Conservation (phyloP, 140 eudicot genomes). For the Stevia rebaudiana region DNA sequence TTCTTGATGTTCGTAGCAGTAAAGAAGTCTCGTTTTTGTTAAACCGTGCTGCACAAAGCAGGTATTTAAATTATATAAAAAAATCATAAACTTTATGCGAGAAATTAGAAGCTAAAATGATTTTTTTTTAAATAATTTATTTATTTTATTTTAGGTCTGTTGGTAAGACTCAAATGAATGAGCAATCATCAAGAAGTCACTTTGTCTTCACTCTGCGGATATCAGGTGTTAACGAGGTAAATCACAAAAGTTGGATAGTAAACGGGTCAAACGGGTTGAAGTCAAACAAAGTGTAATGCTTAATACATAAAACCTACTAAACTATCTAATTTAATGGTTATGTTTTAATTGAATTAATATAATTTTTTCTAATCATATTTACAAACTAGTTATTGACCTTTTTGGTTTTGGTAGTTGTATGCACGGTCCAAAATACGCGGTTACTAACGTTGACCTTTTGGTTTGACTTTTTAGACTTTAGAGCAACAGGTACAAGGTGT, state of each 20-base stretch:
- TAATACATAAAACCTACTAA: background rate
- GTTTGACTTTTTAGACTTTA: slow-evolving; percentile 47
- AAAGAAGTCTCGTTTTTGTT: slow-evolving; percentile 81
- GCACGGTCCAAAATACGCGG: background rate
- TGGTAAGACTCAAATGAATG: slow-evolving; percentile 96
- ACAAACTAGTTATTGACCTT: background rate
- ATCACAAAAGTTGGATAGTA: background rate
- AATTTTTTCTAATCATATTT: background rate
- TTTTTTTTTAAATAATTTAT: background rate
- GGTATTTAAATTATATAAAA: slow-evolving; percentile 30
- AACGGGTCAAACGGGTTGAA: background rate
- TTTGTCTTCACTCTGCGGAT: slow-evolving; percentile 96
- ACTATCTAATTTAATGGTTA: background rate
- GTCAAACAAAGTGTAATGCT: background rate
- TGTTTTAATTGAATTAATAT: background rate
- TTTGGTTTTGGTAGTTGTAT: background rate
- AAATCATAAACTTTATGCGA: background rate
- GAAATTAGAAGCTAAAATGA: background rate
- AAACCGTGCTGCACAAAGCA: slow-evolving; percentile 95
- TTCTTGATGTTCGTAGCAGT: slow-evolving; percentile 83
- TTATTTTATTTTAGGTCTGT: slow-evolving; percentile 65
- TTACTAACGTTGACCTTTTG: background rate
- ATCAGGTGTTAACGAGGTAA: slow-evolving; percentile 86
- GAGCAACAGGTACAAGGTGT: slow-evolving; percentile 97
- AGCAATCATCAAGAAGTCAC: slow-evolving; percentile 96